A percentile compares a stretch with the other conserved stretches of the same genome.
Evolutionary conservation across 805 yeast species (phyloP).

Genomic region (Diddensiella santjacobensis): DNA sequence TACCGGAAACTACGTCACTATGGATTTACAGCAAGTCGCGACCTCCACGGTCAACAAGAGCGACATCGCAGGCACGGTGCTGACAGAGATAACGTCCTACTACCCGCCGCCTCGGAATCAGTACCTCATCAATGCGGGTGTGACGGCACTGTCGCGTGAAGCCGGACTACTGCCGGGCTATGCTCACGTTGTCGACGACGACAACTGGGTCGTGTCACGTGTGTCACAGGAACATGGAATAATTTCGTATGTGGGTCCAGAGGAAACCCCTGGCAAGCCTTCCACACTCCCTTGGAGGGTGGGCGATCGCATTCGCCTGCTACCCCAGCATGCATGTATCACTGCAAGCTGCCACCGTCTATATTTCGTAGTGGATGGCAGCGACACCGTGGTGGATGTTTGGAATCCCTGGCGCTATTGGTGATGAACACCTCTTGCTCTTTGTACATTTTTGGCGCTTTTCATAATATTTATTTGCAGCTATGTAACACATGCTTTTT

Average conservation of each 20-base stretch:
- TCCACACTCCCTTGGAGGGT: slow-evolving; percentile 13
- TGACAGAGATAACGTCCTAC: slow-evolving; percentile 54
- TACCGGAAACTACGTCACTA: slow-evolving; percentile 70
- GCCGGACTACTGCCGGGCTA: slow-evolving; percentile 54
- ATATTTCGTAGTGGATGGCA: slow-evolving; percentile 50
- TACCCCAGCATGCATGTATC: slow-evolving; percentile 72
- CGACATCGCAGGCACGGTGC: slow-evolving; percentile 49
- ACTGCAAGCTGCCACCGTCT: slow-evolving; percentile 56
- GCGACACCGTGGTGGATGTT: slow-evolving; percentile 50
- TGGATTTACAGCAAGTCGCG: slow-evolving; percentile 70
- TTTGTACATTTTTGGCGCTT: no score
- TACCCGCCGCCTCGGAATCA: slow-evolving; percentile 58
- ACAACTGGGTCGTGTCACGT: slow-evolving; percentile 61
- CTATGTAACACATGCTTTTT: no score
- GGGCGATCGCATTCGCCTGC: slow-evolving; percentile 52
- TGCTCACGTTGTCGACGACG: slow-evolving; percentile 45
- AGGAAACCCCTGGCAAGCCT: slow-evolving; percentile 5
- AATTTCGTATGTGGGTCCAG: slow-evolving; percentile 34
- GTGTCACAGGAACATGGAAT: slow-evolving; percentile 79
- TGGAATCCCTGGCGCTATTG: slow-evolving; percentile 64
- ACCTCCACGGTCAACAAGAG: slow-evolving; percentile 53
- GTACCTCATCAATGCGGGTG: slow-evolving; percentile 66
- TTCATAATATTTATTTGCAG: no score
- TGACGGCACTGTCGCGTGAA: slow-evolving; percentile 62
- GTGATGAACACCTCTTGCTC: no score